These are phyloP conservation scores for Thielaviopsis musarum DNA, from an alignment of 2,329 filamentous ascomycete species.

Conservation along the genomic window DNA sequence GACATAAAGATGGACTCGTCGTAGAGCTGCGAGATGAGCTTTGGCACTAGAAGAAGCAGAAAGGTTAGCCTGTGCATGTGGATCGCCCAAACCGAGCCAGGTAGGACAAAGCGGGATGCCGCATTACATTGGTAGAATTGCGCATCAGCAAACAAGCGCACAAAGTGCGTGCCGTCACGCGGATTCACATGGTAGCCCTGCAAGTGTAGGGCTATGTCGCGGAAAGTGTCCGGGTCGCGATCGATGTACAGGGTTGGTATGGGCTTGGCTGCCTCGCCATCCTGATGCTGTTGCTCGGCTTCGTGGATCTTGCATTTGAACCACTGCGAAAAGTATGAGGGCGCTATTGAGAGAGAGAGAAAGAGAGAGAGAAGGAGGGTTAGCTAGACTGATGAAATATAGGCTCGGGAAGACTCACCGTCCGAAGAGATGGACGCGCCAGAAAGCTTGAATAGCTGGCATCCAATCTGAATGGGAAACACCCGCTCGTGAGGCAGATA, in stretches of 20 bases:
- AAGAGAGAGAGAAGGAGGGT: background rate
- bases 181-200: conserved; percentile 83
- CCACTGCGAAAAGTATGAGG: conserved; percentile 91
- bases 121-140: conserved; percentile 75
- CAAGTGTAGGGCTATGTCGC: conserved; percentile 75
- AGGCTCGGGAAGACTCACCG: conserved; percentile 24
- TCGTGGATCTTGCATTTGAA: conserved; percentile 66
- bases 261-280: conserved; percentile 16
- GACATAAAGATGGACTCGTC: conserved; percentile 84
- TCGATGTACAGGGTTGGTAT: conserved; percentile 87
- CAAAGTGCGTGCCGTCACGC: conserved; percentile 69
- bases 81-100: background rate
- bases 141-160: conserved; percentile 82
- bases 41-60: conserved; percentile 44
- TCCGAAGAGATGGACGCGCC: conserved; percentile 59
- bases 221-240: conserved; percentile 76
- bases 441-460: conserved; percentile 55
- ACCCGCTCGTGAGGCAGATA: conserved; percentile 54
- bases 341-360: conserved; percentile 36
- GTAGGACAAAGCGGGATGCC: background rate
- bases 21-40: conserved; percentile 78
- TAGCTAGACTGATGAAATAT: background rate
- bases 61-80: background rate
- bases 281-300: conserved; percentile 37
- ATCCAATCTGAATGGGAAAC: conserved; percentile 59